These are phyloP conservation scores for Oryza glaberrima DNA, from an alignment of 176 grass and related monocot species.

Conservation along the genomic window DNA sequence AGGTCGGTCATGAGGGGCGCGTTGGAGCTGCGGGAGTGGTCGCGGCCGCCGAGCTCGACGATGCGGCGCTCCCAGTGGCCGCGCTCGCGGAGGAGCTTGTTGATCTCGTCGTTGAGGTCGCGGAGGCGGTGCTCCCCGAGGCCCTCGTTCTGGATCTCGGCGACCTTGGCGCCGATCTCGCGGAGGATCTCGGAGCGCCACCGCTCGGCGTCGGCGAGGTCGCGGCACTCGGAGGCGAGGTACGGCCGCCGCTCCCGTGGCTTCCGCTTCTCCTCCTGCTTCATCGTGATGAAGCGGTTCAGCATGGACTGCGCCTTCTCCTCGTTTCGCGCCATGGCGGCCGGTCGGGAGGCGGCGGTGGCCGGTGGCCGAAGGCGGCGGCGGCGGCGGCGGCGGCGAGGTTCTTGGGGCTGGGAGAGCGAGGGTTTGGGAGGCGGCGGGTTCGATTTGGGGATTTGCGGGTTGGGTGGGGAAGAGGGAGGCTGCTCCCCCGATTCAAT, in stretches of 20 bases:
- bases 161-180: slow-evolving; percentile 93
- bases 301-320: slow-evolving; percentile 99
- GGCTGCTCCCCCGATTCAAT: not conserved
- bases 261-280: slow-evolving; percentile 98
- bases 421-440: slow-evolving; percentile 35
- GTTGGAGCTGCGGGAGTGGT: slow-evolving; percentile 70
- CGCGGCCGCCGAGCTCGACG: slow-evolving; percentile 79
- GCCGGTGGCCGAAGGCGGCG: slow-evolving; percentile 30
- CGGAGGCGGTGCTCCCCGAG: slow-evolving; percentile 94
- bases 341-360: not conserved
- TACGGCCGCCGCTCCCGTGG: slow-evolving; percentile 91
- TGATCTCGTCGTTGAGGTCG: slow-evolving; percentile 99
- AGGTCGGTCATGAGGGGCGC: slow-evolving; percentile 90
- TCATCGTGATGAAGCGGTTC: slow-evolving; percentile 97
- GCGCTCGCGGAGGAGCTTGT: slow-evolving; percentile 96
- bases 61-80: slow-evolving; percentile 96
- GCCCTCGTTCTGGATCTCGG: slow-evolving; percentile 98
- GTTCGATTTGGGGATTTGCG: not conserved
- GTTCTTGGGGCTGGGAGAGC: slow-evolving; percentile 16
- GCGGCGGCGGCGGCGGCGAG: slow-evolving; percentile 43
- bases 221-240: slow-evolving; percentile 94
- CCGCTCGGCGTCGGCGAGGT: slow-evolving; percentile 87
- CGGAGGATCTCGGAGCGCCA: slow-evolving; percentile 97
- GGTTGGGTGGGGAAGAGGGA: not conserved
- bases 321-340: slow-evolving; percentile 89